Evolutionary conservation across 441 rosid species (phyloP).

Genomic region (Aquilaria agallochum): DNA sequence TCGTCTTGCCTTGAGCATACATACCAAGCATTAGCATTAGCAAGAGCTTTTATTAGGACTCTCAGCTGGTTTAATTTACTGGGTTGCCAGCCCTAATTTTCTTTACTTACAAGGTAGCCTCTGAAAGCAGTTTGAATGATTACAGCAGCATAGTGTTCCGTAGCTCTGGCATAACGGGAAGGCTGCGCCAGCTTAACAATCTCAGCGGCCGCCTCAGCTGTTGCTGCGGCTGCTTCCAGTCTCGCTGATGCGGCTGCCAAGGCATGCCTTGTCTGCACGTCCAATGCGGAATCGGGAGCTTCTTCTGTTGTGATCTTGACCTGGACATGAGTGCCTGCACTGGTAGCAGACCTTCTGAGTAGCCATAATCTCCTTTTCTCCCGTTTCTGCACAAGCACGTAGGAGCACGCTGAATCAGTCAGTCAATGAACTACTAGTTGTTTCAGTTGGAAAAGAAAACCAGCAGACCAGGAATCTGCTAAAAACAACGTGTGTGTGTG

Average conservation of each 20-base stretch:
- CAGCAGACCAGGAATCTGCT: too few relatives aligned
- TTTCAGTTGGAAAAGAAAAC: too few relatives aligned
- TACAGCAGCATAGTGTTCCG: slow-evolving; percentile 29
- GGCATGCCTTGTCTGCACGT: slow-evolving; percentile 18
- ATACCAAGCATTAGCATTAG: neutral
- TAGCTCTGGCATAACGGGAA: slow-evolving; percentile 11
- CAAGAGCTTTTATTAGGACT: too few relatives aligned
- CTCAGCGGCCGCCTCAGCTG: slow-evolving; percentile 34
- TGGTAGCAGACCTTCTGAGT: slow-evolving; percentile 14
- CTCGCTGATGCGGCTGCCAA: slow-evolving; percentile 29
- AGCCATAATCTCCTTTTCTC: slow-evolving; percentile 25
- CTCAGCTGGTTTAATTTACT: too few relatives aligned
- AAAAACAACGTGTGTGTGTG: too few relatives aligned
- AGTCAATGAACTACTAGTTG: neutral
- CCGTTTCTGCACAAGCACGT: slow-evolving; percentile 21
- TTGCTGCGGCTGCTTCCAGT: slow-evolving; percentile 24
- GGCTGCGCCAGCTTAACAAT: slow-evolving; percentile 21
- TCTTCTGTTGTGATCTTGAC: slow-evolving; percentile 9
- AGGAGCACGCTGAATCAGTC: neutral
- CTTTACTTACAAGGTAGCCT: slow-evolving; percentile 34
- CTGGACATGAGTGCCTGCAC: slow-evolving; percentile 13
- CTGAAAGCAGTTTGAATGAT: slow-evolving; percentile 42
- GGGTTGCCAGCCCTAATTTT: neutral
- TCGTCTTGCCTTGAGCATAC: slow-evolving; percentile 43
- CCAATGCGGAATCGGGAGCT: slow-evolving; percentile 4